A percentile compares a stretch with the other conserved stretches of the same genome.
Conservation (phyloP, 106 monocot species). For the Dactylorhiza incarnata region DNA sequence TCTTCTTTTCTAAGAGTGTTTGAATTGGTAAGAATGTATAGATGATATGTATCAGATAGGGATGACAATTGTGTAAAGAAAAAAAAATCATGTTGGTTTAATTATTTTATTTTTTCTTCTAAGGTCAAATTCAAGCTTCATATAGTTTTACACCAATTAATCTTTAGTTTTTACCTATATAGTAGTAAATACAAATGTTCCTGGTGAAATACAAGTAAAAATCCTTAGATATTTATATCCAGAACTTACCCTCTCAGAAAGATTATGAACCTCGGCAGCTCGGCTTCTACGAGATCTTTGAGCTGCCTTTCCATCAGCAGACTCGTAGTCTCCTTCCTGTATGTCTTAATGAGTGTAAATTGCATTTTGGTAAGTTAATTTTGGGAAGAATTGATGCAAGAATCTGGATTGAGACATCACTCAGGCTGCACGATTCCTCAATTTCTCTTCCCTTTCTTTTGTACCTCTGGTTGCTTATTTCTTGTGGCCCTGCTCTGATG, state of each 20-base stretch:
- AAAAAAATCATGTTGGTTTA: too few species aligned
- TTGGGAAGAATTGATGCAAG: neutral
- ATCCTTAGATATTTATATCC: neutral
- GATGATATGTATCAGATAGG: neutral
- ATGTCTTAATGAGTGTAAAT: neutral
- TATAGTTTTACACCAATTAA: too few species aligned
- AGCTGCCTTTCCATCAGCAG: constrained; percentile 5
- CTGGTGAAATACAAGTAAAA: too few species aligned
- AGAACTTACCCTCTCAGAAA: constrained; percentile 41
- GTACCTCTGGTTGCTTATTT: neutral
- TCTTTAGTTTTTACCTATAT: too few species aligned
- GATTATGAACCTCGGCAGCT: constrained; percentile 47
- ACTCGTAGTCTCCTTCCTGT: constrained; percentile 7
- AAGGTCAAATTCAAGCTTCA: too few species aligned
- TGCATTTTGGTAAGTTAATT: neutral
- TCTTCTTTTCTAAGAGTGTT: constrained; percentile 8
- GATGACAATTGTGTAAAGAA: too few species aligned
- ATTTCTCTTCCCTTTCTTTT: constrained; percentile 9
- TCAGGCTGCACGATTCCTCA: constrained; percentile 6
- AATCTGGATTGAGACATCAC: constrained; percentile 3
- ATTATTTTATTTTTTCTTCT: too few species aligned
- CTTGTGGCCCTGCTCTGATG: neutral
- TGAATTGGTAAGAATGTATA: neutral
- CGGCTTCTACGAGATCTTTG: constrained; percentile 16
- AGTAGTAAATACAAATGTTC: too few species aligned